Percentiles rank a stretch among this genome's conserved stretches.
phyloP scores from a whole-genome alignment of 306 rosid species.

The Quercus glauca region DNA sequence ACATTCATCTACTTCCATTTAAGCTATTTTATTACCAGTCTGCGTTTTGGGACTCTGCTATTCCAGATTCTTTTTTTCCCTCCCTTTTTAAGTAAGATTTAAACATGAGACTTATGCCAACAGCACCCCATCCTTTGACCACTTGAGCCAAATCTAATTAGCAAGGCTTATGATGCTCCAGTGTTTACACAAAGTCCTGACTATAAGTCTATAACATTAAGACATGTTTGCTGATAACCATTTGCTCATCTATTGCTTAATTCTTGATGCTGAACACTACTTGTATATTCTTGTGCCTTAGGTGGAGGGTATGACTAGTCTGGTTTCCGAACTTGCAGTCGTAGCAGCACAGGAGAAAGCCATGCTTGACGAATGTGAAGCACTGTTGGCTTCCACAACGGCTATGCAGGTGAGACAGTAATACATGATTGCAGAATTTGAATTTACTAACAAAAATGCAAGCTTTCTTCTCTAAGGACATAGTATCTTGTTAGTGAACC shows the following conservation, averaged over 20 bases:
- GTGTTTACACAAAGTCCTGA: not conserved
- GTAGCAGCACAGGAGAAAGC: constrained; percentile 81
- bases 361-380: constrained; percentile 83
- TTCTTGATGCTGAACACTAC: constrained; percentile 16
- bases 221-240: not conserved
- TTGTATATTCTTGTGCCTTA: constrained; percentile 27
- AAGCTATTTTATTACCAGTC: not conserved
- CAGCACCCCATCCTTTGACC: not conserved
- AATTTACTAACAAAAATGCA: constrained; percentile 2
- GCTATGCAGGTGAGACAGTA: constrained; percentile 75
- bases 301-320: constrained; percentile 68
- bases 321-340: constrained; percentile 78
- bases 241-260: constrained; percentile 8
- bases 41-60: not conserved
- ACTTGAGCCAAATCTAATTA: not conserved
- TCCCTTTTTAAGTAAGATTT: not conserved
- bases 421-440: constrained; percentile 12
- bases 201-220: not conserved
- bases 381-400: constrained; percentile 58
- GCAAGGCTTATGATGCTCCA: not conserved
- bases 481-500: not conserved
- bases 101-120: not conserved
- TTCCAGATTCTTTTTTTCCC: not conserved
- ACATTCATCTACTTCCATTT: not conserved
- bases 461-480: not conserved